These are phyloP conservation scores for Russula lepida DNA, from an alignment of 768 basidiomycete species.

Conservation along the genomic window DNA sequence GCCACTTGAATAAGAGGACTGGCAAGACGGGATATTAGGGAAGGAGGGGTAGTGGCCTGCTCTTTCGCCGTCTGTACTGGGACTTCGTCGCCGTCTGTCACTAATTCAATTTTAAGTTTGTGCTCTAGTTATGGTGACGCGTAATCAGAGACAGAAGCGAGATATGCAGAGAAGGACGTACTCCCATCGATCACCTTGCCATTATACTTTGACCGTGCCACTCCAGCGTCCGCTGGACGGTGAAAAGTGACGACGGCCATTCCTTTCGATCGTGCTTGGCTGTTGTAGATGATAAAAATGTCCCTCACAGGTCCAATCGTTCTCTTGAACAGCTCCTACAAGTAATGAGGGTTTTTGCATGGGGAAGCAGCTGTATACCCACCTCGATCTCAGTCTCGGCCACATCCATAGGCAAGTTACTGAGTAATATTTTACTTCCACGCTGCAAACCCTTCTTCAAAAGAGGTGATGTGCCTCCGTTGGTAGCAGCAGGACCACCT, in stretches of 20 bases:
- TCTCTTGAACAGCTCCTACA: constrained; percentile 64
- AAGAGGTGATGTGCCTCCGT: constrained; percentile 1
- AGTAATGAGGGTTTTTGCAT: constrained; percentile 1
- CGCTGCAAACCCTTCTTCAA: constrained; percentile 12
- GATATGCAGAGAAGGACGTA: constrained; percentile 25
- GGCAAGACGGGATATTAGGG: constrained; percentile 34
- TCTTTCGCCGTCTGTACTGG: constrained; percentile 22
- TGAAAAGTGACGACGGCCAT: constrained; percentile 72
- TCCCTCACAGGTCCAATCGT: constrained; percentile 71
- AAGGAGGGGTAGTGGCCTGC: constrained; percentile 27
- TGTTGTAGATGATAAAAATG: constrained; percentile 64
- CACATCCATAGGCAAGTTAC: constrained; percentile 21
- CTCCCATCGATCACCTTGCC: constrained; percentile 68
- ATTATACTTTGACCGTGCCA: constrained; percentile 61
- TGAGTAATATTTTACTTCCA: constrained; percentile 20
- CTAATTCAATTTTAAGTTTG: constrained; percentile 56
- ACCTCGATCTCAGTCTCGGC: constrained; percentile 19
- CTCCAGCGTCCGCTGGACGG: constrained; percentile 49
- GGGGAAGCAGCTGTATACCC: not conserved
- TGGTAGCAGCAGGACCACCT: not conserved
- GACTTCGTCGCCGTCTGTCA: constrained; percentile 39
- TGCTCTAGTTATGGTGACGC: constrained; percentile 37
- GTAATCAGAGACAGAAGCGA: not conserved
- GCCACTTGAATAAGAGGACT: constrained; percentile 1
- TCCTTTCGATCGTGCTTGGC: constrained; percentile 65